Evolutionary conservation across 345 rosid genomes (phyloP).

Genomic region (Linum trigynum): DNA sequence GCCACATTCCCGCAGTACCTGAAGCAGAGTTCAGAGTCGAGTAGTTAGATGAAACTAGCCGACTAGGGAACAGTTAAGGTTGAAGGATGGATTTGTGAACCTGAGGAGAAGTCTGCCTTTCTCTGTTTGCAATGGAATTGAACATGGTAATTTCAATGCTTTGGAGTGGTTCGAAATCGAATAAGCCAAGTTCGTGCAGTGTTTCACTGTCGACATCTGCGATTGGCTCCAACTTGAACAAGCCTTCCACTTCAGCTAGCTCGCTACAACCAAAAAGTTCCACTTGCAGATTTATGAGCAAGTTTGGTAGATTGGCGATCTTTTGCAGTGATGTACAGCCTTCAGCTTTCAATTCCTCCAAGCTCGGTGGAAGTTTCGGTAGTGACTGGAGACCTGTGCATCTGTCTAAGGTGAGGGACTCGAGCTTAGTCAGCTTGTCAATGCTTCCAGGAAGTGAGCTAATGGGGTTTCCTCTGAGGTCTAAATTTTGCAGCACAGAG

Average conservation of each 20-base stretch:
- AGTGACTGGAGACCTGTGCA: constrained; percentile 11
- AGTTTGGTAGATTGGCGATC: not conserved
- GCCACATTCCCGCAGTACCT: constrained; percentile 17
- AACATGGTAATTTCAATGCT: constrained; percentile 8
- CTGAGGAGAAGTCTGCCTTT: constrained; percentile 9
- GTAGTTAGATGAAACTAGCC: not conserved
- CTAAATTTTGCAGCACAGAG: not conserved
- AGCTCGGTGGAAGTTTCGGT: constrained; percentile 10
- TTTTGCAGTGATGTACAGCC: constrained; percentile 4
- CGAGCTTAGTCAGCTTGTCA: constrained; percentile 3
- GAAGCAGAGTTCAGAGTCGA: not conserved
- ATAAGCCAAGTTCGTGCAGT: constrained; percentile 7
- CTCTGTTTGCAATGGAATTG: constrained; percentile 3
- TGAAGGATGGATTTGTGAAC: constrained; percentile 2
- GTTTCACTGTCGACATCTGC: constrained; percentile 2
- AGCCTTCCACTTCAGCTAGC: constrained; percentile 9
- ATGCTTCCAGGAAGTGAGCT: constrained; percentile 9
- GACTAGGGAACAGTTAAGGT: not conserved
- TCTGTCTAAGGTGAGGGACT: constrained; percentile 6
- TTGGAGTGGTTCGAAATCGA: constrained; percentile 1
- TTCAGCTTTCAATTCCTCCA: not conserved
- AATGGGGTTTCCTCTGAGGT: constrained; percentile 12
- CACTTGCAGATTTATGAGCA: not conserved
- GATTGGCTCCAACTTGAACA: constrained; percentile 15
- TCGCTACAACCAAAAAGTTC: constrained; percentile 14